Percentiles rank a stretch among this genome's conserved stretches.
Conservation (phyloP, 2,329 filamentous ascomycete genomes). For the Bisporella sp. region DNA sequence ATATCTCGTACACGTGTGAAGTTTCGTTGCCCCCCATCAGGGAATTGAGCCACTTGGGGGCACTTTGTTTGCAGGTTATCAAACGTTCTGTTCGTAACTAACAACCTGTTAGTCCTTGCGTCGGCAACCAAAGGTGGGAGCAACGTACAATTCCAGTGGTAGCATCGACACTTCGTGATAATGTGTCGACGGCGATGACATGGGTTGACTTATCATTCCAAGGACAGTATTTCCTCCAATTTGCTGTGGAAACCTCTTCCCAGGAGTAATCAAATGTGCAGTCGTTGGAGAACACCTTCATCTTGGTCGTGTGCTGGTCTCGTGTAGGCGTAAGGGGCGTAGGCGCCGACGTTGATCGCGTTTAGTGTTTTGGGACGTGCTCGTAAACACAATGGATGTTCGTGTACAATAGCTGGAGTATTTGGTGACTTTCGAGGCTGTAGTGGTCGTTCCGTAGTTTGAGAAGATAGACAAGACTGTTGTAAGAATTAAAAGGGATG, state of each 20-base stretch:
- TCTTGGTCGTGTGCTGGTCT: constrained; percentile 34
- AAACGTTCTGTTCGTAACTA: constrained; percentile 66
- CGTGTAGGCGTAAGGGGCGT: too few species aligned
- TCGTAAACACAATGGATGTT: too few species aligned
- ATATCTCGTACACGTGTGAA: constrained; percentile 89
- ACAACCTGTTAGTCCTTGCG: constrained; percentile 8
- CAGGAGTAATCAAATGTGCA: constrained; percentile 97
- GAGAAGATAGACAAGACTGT: too few species aligned
- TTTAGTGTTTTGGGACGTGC: background rate
- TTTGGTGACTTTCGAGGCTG: too few species aligned
- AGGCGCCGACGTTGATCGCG: background rate
- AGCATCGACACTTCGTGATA: constrained; percentile 63
- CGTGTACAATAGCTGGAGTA: too few species aligned
- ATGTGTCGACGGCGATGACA: constrained; percentile 89
- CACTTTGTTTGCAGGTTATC: constrained; percentile 56
- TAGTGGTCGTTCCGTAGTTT: too few species aligned
- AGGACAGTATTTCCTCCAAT: constrained; percentile 98
- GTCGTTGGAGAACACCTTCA: constrained; percentile 92
- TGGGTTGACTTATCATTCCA: constrained; percentile 99
- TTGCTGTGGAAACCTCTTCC: constrained; percentile 95
- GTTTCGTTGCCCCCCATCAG: constrained; percentile 75
- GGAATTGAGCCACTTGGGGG: constrained; percentile 73
- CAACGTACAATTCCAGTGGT: constrained; percentile 57
- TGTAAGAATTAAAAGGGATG: too few species aligned
- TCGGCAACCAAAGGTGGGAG: background rate